phyloP scores from a whole-genome alignment of 2,329 filamentous ascomycete genomes.

The Xenosphaeropsis pyriputrescens region DNA sequence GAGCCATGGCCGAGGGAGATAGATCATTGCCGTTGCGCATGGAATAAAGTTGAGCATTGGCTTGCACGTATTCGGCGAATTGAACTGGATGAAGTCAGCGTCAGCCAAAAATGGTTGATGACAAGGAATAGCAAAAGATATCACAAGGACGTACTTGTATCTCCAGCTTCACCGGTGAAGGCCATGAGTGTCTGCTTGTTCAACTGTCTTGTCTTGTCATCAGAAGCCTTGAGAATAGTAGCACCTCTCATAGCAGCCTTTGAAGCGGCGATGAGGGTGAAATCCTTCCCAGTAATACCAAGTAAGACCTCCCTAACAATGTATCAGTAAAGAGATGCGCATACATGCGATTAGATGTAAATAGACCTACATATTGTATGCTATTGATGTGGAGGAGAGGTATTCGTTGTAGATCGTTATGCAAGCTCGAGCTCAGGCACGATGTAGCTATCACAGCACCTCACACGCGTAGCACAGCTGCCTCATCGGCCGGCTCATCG shows the following conservation, averaged over 20 bases:
- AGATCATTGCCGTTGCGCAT: conserved; percentile 96
- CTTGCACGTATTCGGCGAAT: conserved; percentile 98
- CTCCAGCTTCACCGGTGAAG: conserved; percentile 89
- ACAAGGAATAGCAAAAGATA: not conserved
- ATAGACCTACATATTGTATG: conserved; percentile 16
- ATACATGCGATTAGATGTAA: conserved; percentile 5
- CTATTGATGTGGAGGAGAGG: conserved; percentile 2
- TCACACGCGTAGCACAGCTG: no score
- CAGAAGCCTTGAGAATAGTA: conserved; percentile 84
- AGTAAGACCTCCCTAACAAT: conserved; percentile 79
- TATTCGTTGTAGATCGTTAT: not conserved
- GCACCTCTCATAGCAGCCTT: conserved; percentile 97
- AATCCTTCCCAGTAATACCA: conserved; percentile 98
- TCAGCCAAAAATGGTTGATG: conserved; percentile 2
- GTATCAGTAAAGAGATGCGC: not conserved
- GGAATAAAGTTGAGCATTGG: conserved; percentile 93
- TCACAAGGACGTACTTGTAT: conserved; percentile 52
- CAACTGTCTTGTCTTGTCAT: conserved; percentile 89
- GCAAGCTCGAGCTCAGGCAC: no score
- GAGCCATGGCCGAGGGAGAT: conserved; percentile 73
- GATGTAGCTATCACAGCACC: no score
- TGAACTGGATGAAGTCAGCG: conserved; percentile 47
- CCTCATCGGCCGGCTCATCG: no score
- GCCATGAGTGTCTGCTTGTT: conserved; percentile 94
- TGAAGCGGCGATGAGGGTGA: conserved; percentile 91